phyloP scores from a whole-genome alignment of 2,329 filamentous ascomycete genomes.

The Aspergillus aculeatinus region DNA sequence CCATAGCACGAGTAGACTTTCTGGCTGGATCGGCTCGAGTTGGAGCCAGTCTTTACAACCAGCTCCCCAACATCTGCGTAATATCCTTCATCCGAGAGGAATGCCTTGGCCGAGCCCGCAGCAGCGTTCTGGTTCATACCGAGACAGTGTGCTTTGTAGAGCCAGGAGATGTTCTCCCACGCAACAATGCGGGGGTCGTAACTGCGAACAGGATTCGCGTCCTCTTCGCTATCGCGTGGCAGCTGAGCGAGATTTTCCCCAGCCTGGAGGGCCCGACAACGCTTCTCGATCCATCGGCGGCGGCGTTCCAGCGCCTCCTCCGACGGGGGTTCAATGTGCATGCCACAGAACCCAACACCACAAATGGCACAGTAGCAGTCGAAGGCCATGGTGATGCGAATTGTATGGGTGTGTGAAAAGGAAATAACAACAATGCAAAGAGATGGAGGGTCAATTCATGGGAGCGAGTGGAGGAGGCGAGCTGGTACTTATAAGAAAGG shows the following conservation, averaged over 20 bases:
- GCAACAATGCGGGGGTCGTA: conserved; percentile 23
- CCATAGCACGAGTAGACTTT: conserved; percentile 15
- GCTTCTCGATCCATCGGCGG: conserved; percentile 19
- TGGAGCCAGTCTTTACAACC: conserved; percentile 17
- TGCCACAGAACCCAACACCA: conserved; percentile 22
- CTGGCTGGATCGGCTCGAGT: not conserved
- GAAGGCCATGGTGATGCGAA: conserved; percentile 18
- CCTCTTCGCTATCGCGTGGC: conserved; percentile 11
- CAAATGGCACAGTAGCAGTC: conserved; percentile 26
- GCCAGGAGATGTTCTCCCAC: conserved; percentile 18
- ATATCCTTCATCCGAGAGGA: conserved; percentile 22
- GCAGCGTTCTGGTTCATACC: conserved; percentile 9
- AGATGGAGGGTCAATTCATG: not conserved
- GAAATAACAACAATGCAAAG: not conserved
- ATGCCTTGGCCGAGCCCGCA: conserved; percentile 17
- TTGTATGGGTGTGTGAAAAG: not conserved
- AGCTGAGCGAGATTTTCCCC: conserved; percentile 7
- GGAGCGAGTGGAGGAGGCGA: not conserved
- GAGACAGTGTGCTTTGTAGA: conserved; percentile 22
- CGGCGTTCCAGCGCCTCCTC: conserved; percentile 19
- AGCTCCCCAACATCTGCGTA: conserved; percentile 24
- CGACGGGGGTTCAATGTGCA: conserved; percentile 22
- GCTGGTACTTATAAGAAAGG: not conserved
- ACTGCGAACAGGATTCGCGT: conserved; percentile 18
- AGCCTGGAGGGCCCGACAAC: conserved; percentile 14